Percentiles rank a stretch among this genome's conserved stretches.
These are phyloP conservation scores for Leccinellum albellum DNA, from an alignment of 768 basidiomycete genomes.

Conservation along the genomic window DNA sequence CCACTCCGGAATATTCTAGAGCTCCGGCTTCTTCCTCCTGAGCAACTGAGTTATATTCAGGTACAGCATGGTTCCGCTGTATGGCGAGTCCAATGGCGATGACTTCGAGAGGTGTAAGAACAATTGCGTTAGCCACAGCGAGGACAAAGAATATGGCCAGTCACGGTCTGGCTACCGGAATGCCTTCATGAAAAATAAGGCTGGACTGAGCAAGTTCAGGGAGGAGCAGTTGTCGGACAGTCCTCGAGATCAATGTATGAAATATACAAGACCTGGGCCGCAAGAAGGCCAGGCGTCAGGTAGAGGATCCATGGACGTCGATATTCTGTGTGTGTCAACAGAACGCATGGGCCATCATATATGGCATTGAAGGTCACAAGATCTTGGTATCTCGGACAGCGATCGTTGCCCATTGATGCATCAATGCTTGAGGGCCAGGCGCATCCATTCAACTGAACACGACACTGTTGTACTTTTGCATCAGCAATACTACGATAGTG, in stretches of 20 bases:
- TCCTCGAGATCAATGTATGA: conserved; percentile 40
- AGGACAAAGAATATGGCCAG: conserved; percentile 55
- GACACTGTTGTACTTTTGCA: too few relatives aligned
- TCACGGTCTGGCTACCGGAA: conserved; percentile 49
- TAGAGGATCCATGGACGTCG: conserved; percentile 78
- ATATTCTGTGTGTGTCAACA: conserved; percentile 80
- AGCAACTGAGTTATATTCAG: conserved; percentile 69
- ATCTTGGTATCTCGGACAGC: too few relatives aligned
- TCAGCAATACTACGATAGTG: too few relatives aligned
- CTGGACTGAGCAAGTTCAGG: conserved; percentile 44
- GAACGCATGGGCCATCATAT: conserved; percentile 58
- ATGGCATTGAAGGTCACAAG: conserved; percentile 50
- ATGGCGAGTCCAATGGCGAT: conserved; percentile 75
- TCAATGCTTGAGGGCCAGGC: too few relatives aligned
- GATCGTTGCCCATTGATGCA: too few relatives aligned
- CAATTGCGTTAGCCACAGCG: conserved; percentile 49
- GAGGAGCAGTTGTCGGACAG: conserved; percentile 50
- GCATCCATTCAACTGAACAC: too few relatives aligned
- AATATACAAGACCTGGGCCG: conserved; percentile 42
- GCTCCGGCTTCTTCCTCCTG: conserved; percentile 68
- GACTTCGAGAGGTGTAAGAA: conserved; percentile 77
- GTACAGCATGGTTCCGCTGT: conserved; percentile 77
- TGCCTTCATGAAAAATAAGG: conserved; percentile 28
- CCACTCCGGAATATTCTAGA: conserved; percentile 60
- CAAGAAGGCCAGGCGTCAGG: conserved; percentile 65